Evolutionary conservation across 768 basidiomycete genomes (phyloP).

Genomic region (Hygrophorus pudorinus): DNA sequence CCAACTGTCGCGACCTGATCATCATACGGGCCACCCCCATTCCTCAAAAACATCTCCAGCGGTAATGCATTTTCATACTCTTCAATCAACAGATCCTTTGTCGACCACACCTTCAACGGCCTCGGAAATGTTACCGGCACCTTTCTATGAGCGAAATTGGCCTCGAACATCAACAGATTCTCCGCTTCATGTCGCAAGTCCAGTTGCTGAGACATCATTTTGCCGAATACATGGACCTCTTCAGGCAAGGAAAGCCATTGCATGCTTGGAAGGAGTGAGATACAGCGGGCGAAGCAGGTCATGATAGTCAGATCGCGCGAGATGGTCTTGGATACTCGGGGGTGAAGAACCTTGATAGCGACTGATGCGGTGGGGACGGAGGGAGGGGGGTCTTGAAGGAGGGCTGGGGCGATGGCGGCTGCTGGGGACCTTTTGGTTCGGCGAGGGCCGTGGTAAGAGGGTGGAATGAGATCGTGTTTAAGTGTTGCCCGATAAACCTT

Average conservation of each 20-base stretch:
- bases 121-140: slow-evolving; percentile 86
- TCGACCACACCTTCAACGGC: slow-evolving; percentile 76
- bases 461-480: slow-evolving; percentile 75
- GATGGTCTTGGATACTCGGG: slow-evolving; percentile 73
- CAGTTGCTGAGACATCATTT: slow-evolving; percentile 94
- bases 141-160: slow-evolving; percentile 71
- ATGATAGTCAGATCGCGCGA: slow-evolving; percentile 89
- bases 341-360: slow-evolving; percentile 94
- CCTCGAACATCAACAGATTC: slow-evolving; percentile 78
- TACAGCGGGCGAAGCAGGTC: slow-evolving; percentile 75
- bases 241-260: slow-evolving; percentile 94
- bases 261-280: slow-evolving; percentile 84
- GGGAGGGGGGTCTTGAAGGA: slow-evolving; percentile 57
- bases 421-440: slow-evolving; percentile 41
- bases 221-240: slow-evolving; percentile 89
- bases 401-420: slow-evolving; percentile 36
- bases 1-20: slow-evolving; percentile 85
- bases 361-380: slow-evolving; percentile 78
- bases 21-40: slow-evolving; percentile 90
- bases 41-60: slow-evolving; percentile 73
- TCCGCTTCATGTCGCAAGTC: slow-evolving; percentile 86
- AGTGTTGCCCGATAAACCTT: slow-evolving; percentile 87
- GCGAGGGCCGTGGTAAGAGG: slow-evolving; percentile 72
- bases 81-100: slow-evolving; percentile 75
- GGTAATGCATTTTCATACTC: slow-evolving; percentile 92